Evolutionary conservation across 441 rosid genomes (phyloP).

Genomic region (Arabidopsis hybrid): DNA sequence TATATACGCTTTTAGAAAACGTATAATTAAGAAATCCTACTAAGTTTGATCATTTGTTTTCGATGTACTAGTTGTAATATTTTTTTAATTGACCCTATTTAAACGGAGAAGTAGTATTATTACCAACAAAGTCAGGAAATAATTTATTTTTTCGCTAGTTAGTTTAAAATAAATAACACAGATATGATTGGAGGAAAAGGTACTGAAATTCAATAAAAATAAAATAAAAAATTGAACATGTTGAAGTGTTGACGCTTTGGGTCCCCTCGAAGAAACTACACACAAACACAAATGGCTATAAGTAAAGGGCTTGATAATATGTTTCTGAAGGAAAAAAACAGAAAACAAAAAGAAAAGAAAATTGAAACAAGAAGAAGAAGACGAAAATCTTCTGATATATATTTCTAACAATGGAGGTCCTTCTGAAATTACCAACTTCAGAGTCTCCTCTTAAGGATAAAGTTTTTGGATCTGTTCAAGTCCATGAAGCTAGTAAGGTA

Average conservation of each 20-base stretch:
- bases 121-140: slow-evolving; percentile 38
- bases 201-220: slow-evolving; percentile 26
- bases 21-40: too few species aligned
- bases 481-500: slow-evolving; percentile 43
- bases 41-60: neutral
- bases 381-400: slow-evolving; percentile 26
- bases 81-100: slow-evolving; percentile 19
- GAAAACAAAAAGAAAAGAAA: neutral
- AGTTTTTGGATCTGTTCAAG: slow-evolving; percentile 35
- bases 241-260: slow-evolving; percentile 70
- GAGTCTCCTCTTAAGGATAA: slow-evolving; percentile 45
- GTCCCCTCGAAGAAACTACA: slow-evolving; percentile 45
- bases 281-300: slow-evolving; percentile 40
- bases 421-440: slow-evolving; percentile 44
- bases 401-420: slow-evolving; percentile 44
- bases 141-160: slow-evolving; percentile 4
- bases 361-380: slow-evolving; percentile 25
- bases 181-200: slow-evolving; percentile 41
- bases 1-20: too few species aligned
- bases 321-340: slow-evolving; percentile 27
- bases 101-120: slow-evolving; percentile 31
- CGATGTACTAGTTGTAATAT: slow-evolving; percentile 12
- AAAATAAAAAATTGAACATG: slow-evolving; percentile 35
- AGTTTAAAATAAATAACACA: slow-evolving; percentile 24
- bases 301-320: slow-evolving; percentile 39